Base-by-base conservation (phyloP, 2,329 filamentous ascomycete species). In the Purpureocillium lavendulum region DNA sequence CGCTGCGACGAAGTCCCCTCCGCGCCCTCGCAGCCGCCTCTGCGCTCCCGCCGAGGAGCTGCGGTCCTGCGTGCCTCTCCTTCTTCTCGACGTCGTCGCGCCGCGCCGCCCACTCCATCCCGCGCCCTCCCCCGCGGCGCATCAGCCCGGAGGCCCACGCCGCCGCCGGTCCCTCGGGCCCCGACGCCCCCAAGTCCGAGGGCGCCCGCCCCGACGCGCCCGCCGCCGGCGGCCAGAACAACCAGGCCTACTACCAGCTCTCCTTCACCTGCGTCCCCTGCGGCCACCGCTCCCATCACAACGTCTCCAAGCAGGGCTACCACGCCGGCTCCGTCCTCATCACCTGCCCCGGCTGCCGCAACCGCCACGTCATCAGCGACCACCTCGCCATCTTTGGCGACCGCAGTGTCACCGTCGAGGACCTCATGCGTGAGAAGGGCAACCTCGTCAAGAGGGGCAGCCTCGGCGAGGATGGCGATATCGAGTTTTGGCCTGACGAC, bases 181-280 rank as follows among this genome's bases (percentile, higher is more conserved):
- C 30, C 17, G 51, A 55, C 30, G 36, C 31, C 13, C 52, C 51
- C 5, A 36, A 49, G 33, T 56, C 52, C 47, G 53, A 60, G 45
- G 49, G 57, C 30, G 40, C 49, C 36, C 49, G 58, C 4, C 58
- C 54, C 12, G 40, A 40, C 11, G 50, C 58, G 17, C 39, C 46
- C 29, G 29, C 12, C 29, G 29, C 12, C 11, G n/a, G 5, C 29
- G 29, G 11, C 29, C 29, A 26, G 21, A 60, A 58, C 48, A 60
- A 58, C 48, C 57, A 78, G 49, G 87, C 87, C 2, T 78, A 85
- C 41, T 98, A 97, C 65, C 75, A 87, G 50, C 73, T 98, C 48
- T 85, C 81, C 36, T 96, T 98, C 60, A 98, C 92, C 49, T 98
- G 92, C 73, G 81, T 84, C 43, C 87, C 86, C 26, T 98, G 92